Evolutionary conservation across 2,329 filamentous ascomycete genomes (phyloP).

Genomic region (Fusarium odoratissimum): DNA sequence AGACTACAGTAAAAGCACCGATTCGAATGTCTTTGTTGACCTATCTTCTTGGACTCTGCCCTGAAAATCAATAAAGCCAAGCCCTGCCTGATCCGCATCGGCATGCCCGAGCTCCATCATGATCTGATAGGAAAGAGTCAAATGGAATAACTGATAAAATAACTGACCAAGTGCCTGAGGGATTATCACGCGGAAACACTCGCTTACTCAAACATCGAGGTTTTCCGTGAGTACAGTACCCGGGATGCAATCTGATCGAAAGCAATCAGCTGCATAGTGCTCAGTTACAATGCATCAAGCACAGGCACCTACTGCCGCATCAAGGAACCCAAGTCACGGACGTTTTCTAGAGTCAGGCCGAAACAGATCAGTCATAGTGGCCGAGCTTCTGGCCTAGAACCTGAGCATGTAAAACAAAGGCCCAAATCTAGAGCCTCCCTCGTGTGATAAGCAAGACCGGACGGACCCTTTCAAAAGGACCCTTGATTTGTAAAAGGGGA

Average conservation of each 20-base stretch:
- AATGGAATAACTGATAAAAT: conserved; percentile 6
- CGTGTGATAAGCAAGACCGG: conserved; percentile 1
- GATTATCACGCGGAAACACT: background rate
- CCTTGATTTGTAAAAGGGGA: conserved; percentile 7
- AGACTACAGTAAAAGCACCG: background rate
- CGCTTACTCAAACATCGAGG: background rate
- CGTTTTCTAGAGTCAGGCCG: background rate
- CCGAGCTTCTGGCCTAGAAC: conserved; percentile 5
- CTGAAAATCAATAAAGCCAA: conserved; percentile 36
- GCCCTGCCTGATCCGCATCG: conserved; percentile 17
- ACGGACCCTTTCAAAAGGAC: conserved; percentile 7
- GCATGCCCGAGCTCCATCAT: conserved; percentile 22
- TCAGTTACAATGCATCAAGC: conserved; percentile 24
- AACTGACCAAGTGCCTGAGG: conserved; percentile 11
- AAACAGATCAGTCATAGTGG: conserved; percentile 5
- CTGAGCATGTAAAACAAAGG: background rate
- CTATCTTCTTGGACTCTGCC: background rate
- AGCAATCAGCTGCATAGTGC: conserved; percentile 27
- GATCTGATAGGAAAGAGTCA: conserved; percentile 17
- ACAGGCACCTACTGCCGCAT: background rate
- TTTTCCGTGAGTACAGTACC: background rate
- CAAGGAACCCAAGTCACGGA: background rate
- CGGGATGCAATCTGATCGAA: conserved; percentile 9
- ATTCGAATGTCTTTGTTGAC: conserved; percentile 4
- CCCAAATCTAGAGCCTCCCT: background rate